Evolutionary conservation across 2,329 filamentous ascomycete species (phyloP).

Genomic region (Paecilomyces sp.): DNA sequence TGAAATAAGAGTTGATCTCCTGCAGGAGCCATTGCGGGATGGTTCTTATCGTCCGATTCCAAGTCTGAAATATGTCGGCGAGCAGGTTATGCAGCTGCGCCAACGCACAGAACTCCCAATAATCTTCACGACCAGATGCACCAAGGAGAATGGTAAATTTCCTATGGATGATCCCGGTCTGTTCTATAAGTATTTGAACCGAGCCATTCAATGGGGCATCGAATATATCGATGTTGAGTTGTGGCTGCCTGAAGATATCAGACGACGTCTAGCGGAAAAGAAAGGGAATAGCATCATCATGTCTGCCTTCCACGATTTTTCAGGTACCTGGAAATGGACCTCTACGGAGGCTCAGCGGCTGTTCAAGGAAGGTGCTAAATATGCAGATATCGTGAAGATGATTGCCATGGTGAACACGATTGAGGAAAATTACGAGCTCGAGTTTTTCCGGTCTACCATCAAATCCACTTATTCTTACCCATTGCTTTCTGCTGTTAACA

Average conservation of each 20-base stretch:
- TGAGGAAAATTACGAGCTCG: conserved; percentile 83
- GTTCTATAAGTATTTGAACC: conserved; percentile 72
- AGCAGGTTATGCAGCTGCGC: conserved; percentile 76
- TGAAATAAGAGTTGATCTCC: conserved; percentile 74
- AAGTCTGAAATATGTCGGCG: conserved; percentile 74
- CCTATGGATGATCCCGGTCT: conserved; percentile 72
- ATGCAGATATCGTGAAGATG: conserved; percentile 86
- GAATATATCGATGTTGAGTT: conserved; percentile 87
- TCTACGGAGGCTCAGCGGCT: conserved; percentile 64
- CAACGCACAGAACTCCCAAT: conserved; percentile 84
- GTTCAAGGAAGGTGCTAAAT: conserved; percentile 64
- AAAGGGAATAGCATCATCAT: conserved; percentile 78
- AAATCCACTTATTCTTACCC: conserved; percentile 63
- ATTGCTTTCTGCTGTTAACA: conserved; percentile 76
- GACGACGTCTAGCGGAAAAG: conserved; percentile 58
- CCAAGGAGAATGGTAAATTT: conserved; percentile 73
- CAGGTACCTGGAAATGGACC: conserved; percentile 76
- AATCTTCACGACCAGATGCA: conserved; percentile 80
- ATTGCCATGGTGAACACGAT: conserved; percentile 74
- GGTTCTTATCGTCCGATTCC: conserved; percentile 60
- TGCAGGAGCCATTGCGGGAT: conserved; percentile 62
- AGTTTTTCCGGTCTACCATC: conserved; percentile 77
- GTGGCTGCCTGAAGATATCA: conserved; percentile 73
- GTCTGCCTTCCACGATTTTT: conserved; percentile 88
- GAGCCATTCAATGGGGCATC: conserved; percentile 80